Evolutionary conservation across 176 grass and related monocot genomes (phyloP).

Genomic region (Triticum aestivum): DNA sequence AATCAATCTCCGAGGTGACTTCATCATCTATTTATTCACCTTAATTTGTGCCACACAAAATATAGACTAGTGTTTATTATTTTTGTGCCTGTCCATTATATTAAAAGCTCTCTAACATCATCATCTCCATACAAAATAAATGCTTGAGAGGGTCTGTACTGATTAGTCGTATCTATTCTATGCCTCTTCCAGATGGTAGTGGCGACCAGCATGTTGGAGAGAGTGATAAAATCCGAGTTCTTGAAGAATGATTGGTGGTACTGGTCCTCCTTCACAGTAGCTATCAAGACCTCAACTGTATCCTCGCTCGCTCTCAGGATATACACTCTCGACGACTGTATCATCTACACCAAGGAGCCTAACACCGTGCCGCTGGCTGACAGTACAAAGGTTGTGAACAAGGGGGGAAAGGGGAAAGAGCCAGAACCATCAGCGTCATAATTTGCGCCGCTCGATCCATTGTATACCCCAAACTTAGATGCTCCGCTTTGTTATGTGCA

Average conservation of each 20-base stretch:
- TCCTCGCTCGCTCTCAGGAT: slow-evolving; percentile 75
- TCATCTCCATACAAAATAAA: not conserved
- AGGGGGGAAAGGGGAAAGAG: slow-evolving; percentile 40
- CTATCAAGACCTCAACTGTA: slow-evolving; percentile 73
- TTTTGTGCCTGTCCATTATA: not conserved
- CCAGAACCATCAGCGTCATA: slow-evolving; percentile 24
- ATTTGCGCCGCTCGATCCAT: not conserved
- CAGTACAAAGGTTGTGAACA: slow-evolving; percentile 44
- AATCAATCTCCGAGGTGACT: slow-evolving; percentile 85
- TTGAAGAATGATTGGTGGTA: slow-evolving; percentile 89
- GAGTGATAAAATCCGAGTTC: slow-evolving; percentile 73
- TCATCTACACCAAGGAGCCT: slow-evolving; percentile 71
- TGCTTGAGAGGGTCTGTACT: slow-evolving; percentile 15
- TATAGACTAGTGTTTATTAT: not conserved
- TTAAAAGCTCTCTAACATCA: not conserved
- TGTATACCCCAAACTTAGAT: slow-evolving; percentile 41
- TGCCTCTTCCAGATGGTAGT: slow-evolving; percentile 68
- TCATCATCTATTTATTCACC: not conserved
- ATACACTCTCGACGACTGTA: slow-evolving; percentile 73
- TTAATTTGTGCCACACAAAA: no score
- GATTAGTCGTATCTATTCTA: not conserved
- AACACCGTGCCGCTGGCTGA: slow-evolving; percentile 20
- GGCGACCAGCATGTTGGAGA: slow-evolving; percentile 63
- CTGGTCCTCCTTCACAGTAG: slow-evolving; percentile 90
- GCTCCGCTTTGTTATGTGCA: slow-evolving; percentile 11